Evolutionary conservation across 768 basidiomycete genomes (phyloP), one percentile per base, ranked within the genome.

Genomic region (Megacollybia marginata): DNA sequence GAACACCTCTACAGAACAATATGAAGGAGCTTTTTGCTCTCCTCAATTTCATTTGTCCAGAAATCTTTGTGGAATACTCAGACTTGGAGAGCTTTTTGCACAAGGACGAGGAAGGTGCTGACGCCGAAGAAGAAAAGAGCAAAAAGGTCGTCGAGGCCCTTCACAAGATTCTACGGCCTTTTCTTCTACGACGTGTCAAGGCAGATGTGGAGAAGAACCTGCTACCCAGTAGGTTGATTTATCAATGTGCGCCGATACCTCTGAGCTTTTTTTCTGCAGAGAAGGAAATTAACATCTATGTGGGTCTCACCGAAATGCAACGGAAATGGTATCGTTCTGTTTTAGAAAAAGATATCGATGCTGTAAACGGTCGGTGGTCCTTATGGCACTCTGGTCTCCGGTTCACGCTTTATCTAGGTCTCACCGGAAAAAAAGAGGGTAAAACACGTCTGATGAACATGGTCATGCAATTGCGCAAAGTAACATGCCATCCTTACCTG

Each of bases 201-300:
- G 76, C 85, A 18, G 95, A 99, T 61, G 95, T 98, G 0, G 95
- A 99, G 73, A 97, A 98, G 71, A 91, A 82, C 52, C 74, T 98
- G 42, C 64, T 98, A 53, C 96, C 95, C 1, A 98, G 90, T 87
- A 64, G 48, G 79, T 59, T 31, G 33, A 28, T 5, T 46, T 43
- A 15, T 40, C 23, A n/a, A 12, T 43, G 33, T 20, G 16, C 49
- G 61, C 15, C 55, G 15, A 44, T 46, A 13, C 23, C 2, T 11
- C 2, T 46, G 47, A 3, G 42, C 32, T 48, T 42, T n/a, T n/a
- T n/a, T n/a, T 55, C 33, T 20, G 46, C 56, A 91, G 88, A 98
- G 71, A 98, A 97, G 71, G 96, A 98, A 61, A 93, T 98, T 64
- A 99, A 98, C 59, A 92, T 98, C 42, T 99, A 98, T 51, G 88